A percentile compares a stretch with the other conserved stretches of the same genome.
phyloP scores from a whole-genome alignment of 805 yeast genomes.

The Clavispora fructus region DNA sequence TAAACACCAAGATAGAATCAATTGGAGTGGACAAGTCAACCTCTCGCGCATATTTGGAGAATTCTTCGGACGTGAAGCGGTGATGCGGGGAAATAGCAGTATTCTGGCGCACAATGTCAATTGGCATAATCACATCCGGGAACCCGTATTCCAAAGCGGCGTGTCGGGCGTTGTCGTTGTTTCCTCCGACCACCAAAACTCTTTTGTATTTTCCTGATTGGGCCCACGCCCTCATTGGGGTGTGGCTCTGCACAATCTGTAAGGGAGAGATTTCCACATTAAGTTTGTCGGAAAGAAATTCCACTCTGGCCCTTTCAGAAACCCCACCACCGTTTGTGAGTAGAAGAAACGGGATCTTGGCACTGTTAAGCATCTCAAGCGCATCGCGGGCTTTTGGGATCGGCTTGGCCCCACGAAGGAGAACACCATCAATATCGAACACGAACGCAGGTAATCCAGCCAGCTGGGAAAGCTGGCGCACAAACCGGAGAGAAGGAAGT shows the following conservation, averaged over 20 bases:
- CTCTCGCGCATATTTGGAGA: conserved; percentile 35
- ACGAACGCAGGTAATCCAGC: conserved; percentile 24
- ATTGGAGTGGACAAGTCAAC: conserved; percentile 36
- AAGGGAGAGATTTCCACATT: conserved; percentile 43
- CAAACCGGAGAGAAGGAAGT: not conserved
- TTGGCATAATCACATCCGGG: conserved; percentile 63
- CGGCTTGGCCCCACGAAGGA: conserved; percentile 66
- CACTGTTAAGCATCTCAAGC: conserved; percentile 44
- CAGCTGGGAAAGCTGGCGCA: conserved; percentile 2
- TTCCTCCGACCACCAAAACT: conserved; percentile 84
- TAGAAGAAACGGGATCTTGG: conserved; percentile 69
- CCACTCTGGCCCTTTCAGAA: conserved; percentile 56
- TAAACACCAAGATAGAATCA: conserved; percentile 78
- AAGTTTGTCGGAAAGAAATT: conserved; percentile 43
- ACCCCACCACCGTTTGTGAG: conserved; percentile 91
- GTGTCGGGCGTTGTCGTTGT: conserved; percentile 56
- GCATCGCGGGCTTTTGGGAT: conserved; percentile 64
- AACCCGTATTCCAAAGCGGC: conserved; percentile 81
- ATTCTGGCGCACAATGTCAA: conserved; percentile 59
- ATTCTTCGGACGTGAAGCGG: conserved; percentile 41
- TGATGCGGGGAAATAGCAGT: conserved; percentile 68
- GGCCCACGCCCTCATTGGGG: conserved; percentile 68
- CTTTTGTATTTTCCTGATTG: conserved; percentile 43
- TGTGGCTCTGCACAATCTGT: conserved; percentile 82
- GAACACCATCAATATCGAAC: conserved; percentile 77